These are phyloP conservation scores for Podosphaera xanthii DNA, from an alignment of 2,329 filamentous ascomycete genomes.

Conservation along the genomic window DNA sequence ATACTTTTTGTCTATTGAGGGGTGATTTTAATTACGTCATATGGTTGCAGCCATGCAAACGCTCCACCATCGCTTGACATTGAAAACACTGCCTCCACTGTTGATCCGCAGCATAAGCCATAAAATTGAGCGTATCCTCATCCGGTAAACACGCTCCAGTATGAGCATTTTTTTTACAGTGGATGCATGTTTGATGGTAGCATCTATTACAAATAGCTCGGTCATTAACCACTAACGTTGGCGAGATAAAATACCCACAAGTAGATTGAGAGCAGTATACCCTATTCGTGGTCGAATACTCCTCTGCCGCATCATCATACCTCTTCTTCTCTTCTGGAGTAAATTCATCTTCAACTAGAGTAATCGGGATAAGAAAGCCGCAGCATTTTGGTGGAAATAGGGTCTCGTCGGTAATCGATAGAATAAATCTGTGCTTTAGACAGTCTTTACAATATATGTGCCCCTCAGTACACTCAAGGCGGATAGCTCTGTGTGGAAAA, in stretches of 20 bases:
- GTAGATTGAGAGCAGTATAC: constrained; percentile 7
- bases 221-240: neutral
- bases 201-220: neutral
- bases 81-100: constrained; percentile 6
- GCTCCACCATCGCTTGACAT: constrained; percentile 6
- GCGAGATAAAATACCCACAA: constrained; percentile 7
- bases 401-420: constrained; percentile 8
- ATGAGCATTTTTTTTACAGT: constrained; percentile 4
- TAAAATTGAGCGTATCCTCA: constrained; percentile 3
- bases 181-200: neutral
- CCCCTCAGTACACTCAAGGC: too few species aligned
- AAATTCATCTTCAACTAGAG: too few species aligned
- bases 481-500: too few species aligned
- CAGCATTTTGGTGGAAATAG: constrained; percentile 10
- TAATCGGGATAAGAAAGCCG: neutral
- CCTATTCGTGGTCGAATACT: constrained; percentile 6
- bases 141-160: constrained; percentile 6
- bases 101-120: constrained; percentile 2
- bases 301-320: too few species aligned
- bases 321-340: too few species aligned
- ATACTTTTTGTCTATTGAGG: too few species aligned
- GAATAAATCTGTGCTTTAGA: constrained; percentile 8
- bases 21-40: constrained; percentile 5
- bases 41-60: constrained; percentile 6
- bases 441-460: constrained; percentile 10